Percentiles rank a stretch among this genome's conserved stretches.
Conservation (phyloP, 371 early-diverging fungal species). For the Mucor velutinosus region DNA sequence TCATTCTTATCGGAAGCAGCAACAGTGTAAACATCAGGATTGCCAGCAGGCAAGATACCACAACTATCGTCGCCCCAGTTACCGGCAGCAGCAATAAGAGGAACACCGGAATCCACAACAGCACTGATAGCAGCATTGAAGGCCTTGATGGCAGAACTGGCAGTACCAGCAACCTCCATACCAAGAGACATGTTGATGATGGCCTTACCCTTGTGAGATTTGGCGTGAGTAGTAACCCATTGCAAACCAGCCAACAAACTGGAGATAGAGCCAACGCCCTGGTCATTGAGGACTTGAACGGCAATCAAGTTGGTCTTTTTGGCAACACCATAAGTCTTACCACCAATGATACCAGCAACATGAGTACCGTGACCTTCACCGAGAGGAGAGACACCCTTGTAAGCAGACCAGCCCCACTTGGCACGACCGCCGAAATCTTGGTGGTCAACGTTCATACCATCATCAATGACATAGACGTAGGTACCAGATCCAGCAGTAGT, state of each 20-base stretch:
- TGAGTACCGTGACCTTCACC: constrained; percentile 63
- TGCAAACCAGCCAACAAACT: constrained; percentile 76
- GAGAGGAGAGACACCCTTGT: constrained; percentile 39
- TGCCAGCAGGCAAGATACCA: constrained; percentile 66
- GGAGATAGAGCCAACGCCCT: constrained; percentile 68
- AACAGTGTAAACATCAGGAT: constrained; percentile 65
- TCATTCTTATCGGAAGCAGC: constrained; percentile 63
- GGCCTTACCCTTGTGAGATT: constrained; percentile 31
- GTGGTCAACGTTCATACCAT: constrained; percentile 74
- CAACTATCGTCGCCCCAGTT: constrained; percentile 71
- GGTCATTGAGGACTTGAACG: constrained; percentile 79
- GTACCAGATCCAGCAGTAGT: constrained; percentile 37
- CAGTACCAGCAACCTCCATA: constrained; percentile 20
- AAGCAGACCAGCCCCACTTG: constrained; percentile 58
- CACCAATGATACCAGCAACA: constrained; percentile 80
- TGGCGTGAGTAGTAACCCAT: constrained; percentile 55
- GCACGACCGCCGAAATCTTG: constrained; percentile 87
- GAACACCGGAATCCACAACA: constrained; percentile 51
- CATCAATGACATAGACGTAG: constrained; percentile 72
- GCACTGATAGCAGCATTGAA: constrained; percentile 48
- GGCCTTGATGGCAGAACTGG: constrained; percentile 15
- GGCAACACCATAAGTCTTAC: constrained; percentile 82
- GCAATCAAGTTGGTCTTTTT: constrained; percentile 83
- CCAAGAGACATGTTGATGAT: constrained; percentile 68
- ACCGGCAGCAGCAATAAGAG: constrained; percentile 80